phyloP scores from a whole-genome alignment of 2,329 filamentous ascomycete species.

The Colletotrichum tanaceti region DNA sequence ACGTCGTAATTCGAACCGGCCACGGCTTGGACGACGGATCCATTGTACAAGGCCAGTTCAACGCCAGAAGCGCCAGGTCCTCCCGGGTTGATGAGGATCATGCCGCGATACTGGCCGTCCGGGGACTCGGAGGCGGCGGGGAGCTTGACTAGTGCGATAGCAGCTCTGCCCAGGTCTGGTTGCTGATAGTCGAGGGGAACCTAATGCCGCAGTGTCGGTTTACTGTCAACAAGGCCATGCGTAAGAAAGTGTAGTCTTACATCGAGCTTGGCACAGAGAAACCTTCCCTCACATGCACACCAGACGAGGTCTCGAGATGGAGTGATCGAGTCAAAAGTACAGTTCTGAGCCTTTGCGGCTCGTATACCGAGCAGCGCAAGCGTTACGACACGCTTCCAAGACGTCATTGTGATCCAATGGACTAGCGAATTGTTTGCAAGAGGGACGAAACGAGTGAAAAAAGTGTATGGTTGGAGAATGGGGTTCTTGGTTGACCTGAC shows the following conservation, averaged over 20 bases:
- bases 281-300: conserved; percentile 50
- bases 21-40: conserved; percentile 42
- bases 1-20: conserved; percentile 51
- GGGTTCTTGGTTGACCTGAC: not conserved
- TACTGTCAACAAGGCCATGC: not conserved
- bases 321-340: conserved; percentile 24
- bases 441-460: not conserved
- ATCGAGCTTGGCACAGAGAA: conserved; percentile 54
- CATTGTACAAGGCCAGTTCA: conserved; percentile 45
- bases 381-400: not conserved
- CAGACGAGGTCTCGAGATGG: conserved; percentile 44
- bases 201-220: conserved; percentile 37
- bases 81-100: conserved; percentile 58
- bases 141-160: conserved; percentile 53
- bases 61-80: conserved; percentile 58
- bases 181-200: conserved; percentile 55
- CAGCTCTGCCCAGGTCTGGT: conserved; percentile 45
- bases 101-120: conserved; percentile 53
- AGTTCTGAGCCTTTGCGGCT: conserved; percentile 44
- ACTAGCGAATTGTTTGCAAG: not conserved
- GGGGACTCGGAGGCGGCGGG: conserved; percentile 52
- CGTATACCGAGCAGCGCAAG: not conserved
- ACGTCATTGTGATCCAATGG: not conserved
- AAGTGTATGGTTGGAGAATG: not conserved
- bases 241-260: not conserved